phyloP scores from a whole-genome alignment of 2,329 filamentous ascomycete genomes.

The Akanthomyces dipterigenus region DNA sequence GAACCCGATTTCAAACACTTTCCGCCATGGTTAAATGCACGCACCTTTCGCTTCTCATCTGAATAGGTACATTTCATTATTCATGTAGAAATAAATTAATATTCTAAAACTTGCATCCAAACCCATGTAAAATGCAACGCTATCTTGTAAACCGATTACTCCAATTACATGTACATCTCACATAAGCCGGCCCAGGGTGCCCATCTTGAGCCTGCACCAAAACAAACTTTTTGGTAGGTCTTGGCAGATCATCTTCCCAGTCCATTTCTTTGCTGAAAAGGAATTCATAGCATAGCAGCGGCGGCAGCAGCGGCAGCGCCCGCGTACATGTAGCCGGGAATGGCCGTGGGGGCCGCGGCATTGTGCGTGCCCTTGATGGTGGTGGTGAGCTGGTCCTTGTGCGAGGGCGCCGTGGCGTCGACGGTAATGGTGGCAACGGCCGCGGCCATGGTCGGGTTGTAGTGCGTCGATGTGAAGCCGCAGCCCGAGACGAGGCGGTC shows the following conservation, averaged over 20 bases:
- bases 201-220: not conserved
- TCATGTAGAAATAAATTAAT: not conserved
- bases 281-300: not conserved
- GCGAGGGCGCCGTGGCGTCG: constrained; percentile 25
- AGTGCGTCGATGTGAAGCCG: constrained; percentile 26
- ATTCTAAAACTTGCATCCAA: not conserved
- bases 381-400: constrained; percentile 28
- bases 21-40: not conserved
- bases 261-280: not conserved
- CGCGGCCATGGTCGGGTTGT: constrained; percentile 22
- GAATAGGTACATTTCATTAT: not conserved
- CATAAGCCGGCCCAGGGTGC: not conserved
- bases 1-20: not conserved
- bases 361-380: constrained; percentile 22
- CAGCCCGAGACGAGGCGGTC: constrained; percentile 28
- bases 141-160: not conserved
- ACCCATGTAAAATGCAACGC: constrained; percentile 7
- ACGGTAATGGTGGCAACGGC: constrained; percentile 21
- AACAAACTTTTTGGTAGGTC: not conserved
- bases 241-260: not conserved
- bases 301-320: constrained; percentile 10
- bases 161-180: not conserved
- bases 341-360: not conserved
- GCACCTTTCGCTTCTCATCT: not conserved
- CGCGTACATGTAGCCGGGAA: constrained; percentile 7